Evolutionary conservation across 345 rosid genomes (phyloP), one percentile per base, ranked within the genome.

Genomic region (Gossypioides kirkii): DNA sequence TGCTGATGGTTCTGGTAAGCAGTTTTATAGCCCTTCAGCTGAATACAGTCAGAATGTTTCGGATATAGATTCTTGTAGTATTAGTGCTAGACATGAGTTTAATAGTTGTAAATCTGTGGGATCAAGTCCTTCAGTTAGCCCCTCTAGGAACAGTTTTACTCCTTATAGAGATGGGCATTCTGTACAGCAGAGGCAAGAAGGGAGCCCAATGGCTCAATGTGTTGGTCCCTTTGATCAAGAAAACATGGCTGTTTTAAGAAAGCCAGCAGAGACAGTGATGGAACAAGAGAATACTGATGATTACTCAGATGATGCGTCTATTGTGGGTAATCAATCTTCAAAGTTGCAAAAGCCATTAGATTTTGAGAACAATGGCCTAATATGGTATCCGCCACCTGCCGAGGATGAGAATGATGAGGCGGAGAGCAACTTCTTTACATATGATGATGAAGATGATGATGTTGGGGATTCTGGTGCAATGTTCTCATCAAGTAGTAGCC

Each of bases 311-410:
- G 81, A 82, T 56, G 63, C 59, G 76, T 77, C 87, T 22, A 26
- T 79, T 47, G 69, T 71, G 70, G 81, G 9, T 25, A 75, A 74
- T 59, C 92, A 80, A 58, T 79, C 72, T 75, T 83, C 80, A 50
- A 83, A 38, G 75, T 75, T 82, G 52, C 88, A 70, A 43, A 84
- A 80, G 73, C 84, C 83, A 73, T 87, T 91, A 82, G 97, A 96
- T 80, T 93, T 91, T 82, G 98, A 90, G 82, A 92, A 86, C 73
- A 87, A 84, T 74, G 93, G 90, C 72, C 84, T 77, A 73, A 85
- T 96, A 79, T 96, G 99, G 99, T 87, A 78, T 77, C 97, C 97
- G 66, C 99, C 99, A 17, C 92, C 89, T 0, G 93, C 97, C 10
- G 95, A 90, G 76, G 94, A 89, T 79, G 93, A 84, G 77, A 87